Percentiles rank a stretch among this genome's conserved stretches.
These are phyloP conservation scores for Plasmopara muralis DNA, from an alignment of 352 stramenopile species.

Conservation along the genomic window DNA sequence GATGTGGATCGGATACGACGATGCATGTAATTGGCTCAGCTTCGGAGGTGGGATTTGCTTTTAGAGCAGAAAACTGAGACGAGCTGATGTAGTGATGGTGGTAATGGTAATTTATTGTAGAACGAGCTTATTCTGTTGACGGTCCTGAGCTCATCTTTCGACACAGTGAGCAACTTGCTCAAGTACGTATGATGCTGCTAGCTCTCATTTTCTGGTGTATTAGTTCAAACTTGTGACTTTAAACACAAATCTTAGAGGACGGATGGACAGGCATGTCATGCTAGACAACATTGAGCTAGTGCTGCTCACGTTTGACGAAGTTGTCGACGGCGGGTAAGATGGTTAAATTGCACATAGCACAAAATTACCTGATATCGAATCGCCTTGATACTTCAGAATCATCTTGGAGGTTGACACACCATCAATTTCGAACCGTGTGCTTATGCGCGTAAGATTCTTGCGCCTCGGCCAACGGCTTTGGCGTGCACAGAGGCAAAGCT, in stretches of 20 bases:
- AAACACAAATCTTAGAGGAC: constrained; percentile 34
- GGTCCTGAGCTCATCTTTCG: constrained; percentile 81
- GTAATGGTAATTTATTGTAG: constrained; percentile 19
- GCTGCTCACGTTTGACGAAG: constrained; percentile 85
- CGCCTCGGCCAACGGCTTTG: not conserved
- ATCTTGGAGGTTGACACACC: constrained; percentile 86
- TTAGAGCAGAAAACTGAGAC: not conserved
- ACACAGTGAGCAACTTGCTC: constrained; percentile 79
- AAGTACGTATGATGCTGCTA: constrained; percentile 44
- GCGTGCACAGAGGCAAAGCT: not conserved
- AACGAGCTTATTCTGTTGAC: constrained; percentile 87
- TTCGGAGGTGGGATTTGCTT: constrained; percentile 42
- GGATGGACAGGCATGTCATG: constrained; percentile 84
- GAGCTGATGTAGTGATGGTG: constrained; percentile 3
- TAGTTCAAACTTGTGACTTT: not conserved
- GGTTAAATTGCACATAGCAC: not conserved
- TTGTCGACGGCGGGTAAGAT: constrained; percentile 82
- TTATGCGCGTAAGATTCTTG: constrained; percentile 75
- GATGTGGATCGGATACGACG: constrained; percentile 77
- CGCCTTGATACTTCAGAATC: constrained; percentile 35
- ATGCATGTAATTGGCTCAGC: constrained; percentile 86
- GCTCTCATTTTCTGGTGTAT: not conserved
- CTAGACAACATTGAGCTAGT: constrained; percentile 89
- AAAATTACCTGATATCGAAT: not conserved
- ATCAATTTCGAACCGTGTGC: constrained; percentile 85